Evolutionary conservation across 345 rosid species (phyloP), one percentile per base, ranked within the genome.

Genomic region (Eucalyptus erythrocorys): DNA sequence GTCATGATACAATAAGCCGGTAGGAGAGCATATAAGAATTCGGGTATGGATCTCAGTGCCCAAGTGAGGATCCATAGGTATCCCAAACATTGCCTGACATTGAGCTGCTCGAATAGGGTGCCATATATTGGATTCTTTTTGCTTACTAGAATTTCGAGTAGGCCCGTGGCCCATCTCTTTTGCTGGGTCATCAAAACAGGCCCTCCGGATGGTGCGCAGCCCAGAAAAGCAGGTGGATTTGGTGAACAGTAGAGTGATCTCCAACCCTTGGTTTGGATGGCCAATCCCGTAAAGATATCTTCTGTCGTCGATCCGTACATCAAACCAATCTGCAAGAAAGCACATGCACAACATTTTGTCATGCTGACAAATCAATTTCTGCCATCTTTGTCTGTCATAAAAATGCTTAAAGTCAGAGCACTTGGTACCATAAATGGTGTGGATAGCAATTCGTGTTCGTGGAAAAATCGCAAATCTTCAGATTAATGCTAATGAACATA

Each of bases 1-100:
- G 95, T 87, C 90, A 96, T 89, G 93, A 95, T 88, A 50, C 94
- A 94, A 88, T 93, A 94, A 48, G 97, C 94, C 27, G 97, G 96
- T 85, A 95, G 89, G 21, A 89, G 48, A 26, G 93, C 91, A 34
- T 94, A 96, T 55, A 93, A 87, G 9, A 95, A 91, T 91, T 96
- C 95, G 42, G 96, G 95, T 51, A 94, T 87, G 2, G 97, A 92
- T 48, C 92, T 85, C 27, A 93, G 6, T 22, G 84, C 93, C 98
- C 96, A 93, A 1, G 10, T 13, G 7, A 86, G 64, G 80, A 92
- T 0, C 88, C 53, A 90, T 5, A 94, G 2, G 91, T 96, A 96
- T 40, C 88, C 91, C 90, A 95, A 61, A 53, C 93, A 84, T 80
- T 92, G 94, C 88, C 97, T 91, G 13, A 95, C 89, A 45, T 93